These are phyloP conservation scores for Blastocystis sp. DNA, from an alignment of 352 stramenopile genomes.

Conservation along the genomic window DNA sequence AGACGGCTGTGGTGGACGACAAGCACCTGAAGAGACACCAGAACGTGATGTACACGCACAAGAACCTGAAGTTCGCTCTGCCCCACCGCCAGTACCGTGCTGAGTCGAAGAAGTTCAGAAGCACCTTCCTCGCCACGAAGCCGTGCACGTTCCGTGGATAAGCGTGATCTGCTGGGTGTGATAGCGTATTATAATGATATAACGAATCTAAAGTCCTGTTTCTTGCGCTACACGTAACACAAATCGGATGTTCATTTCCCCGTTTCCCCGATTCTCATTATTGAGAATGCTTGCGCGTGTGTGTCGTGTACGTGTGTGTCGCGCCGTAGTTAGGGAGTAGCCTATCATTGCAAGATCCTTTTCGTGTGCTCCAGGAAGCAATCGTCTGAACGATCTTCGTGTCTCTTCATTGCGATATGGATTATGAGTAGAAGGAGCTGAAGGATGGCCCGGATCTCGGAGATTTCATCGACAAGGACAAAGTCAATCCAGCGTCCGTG, in stretches of 20 bases:
- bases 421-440: not conserved
- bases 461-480: slow-evolving; percentile 13
- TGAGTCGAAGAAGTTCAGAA: slow-evolving; percentile 53
- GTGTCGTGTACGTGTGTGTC: not conserved
- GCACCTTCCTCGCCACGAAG: slow-evolving; percentile 47
- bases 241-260: no score
- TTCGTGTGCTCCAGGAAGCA: not conserved
- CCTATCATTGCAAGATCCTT: not conserved
- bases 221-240: no score
- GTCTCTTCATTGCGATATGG: not conserved
- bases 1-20: slow-evolving; percentile 34
- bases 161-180: no score
- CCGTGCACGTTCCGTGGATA: slow-evolving; percentile 50
- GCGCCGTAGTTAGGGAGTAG: not conserved
- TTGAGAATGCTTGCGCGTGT: not conserved
- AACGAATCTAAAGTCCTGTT: no score
- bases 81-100: slow-evolving; percentile 49
- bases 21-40: slow-evolving; percentile 36
- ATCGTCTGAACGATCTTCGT: not conserved
- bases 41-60: slow-evolving; percentile 47
- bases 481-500: not conserved
- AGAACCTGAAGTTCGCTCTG: slow-evolving; percentile 54
- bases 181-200: no score
- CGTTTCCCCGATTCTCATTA: not conserved
- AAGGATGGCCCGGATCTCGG: not conserved